Conservation (phyloP, 129 eudicot species). For the Artemisia tridentata region DNA sequence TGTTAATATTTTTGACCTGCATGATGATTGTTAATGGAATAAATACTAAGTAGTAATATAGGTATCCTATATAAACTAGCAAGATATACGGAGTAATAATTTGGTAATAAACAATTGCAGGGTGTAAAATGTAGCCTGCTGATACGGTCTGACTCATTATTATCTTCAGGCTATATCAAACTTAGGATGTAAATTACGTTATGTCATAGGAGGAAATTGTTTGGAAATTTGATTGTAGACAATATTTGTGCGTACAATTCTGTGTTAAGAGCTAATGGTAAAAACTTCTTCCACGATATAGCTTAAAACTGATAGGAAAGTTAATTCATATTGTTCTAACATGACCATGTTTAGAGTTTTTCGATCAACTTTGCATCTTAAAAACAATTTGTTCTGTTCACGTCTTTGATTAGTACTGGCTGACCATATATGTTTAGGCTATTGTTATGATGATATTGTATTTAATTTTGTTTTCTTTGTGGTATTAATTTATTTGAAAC, state of each 20-base stretch:
- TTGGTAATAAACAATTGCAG: no score
- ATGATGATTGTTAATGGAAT: neutral
- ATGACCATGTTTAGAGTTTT: neutral
- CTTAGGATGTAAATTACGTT: neutral
- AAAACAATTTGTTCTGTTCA: conserved; percentile 12
- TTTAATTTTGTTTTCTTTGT: neutral
- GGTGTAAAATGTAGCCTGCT: no score
- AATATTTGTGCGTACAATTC: no score
- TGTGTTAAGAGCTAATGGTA: neutral
- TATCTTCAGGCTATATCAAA: neutral
- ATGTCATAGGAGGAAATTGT: conserved; percentile 6
- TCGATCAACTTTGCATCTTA: conserved; percentile 13
- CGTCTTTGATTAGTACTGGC: conserved; percentile 9
- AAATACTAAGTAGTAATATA: no score
- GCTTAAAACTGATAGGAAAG: neutral
- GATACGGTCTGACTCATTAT: no score
- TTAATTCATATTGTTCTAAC: neutral
- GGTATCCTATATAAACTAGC: no score
- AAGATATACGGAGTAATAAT: no score
- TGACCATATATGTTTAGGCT: conserved; percentile 2
- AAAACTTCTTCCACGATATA: neutral
- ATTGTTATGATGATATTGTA: conserved; percentile 13
- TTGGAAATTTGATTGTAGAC: neutral
- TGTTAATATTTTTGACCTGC: neutral
- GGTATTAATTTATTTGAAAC: conserved; percentile 19